Conservation (phyloP, 2,329 filamentous ascomycete species). For the Acrocalymma vagum region DNA sequence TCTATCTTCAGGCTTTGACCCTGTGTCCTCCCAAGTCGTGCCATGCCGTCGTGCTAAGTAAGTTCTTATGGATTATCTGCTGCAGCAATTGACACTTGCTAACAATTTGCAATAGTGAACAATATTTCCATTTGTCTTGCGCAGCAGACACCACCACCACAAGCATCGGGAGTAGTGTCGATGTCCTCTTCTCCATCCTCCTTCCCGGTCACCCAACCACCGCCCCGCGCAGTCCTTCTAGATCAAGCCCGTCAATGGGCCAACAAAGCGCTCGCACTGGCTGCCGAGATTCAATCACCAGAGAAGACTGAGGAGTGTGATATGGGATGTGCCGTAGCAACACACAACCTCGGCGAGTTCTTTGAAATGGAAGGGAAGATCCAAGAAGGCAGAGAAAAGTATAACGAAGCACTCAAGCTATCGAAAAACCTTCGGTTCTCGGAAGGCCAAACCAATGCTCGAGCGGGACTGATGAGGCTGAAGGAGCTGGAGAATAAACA, state of each 20-base stretch:
- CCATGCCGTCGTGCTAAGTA: constrained; percentile 81
- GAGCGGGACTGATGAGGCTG: constrained; percentile 49
- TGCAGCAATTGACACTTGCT: too few relatives aligned
- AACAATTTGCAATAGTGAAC: constrained; percentile 68
- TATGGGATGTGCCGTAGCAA: constrained; percentile 79
- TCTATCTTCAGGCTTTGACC: constrained; percentile 85
- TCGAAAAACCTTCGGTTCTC: constrained; percentile 57
- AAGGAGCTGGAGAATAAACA: constrained; percentile 31
- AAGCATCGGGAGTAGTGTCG: constrained; percentile 30
- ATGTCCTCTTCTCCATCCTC: constrained; percentile 45
- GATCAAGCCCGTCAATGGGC: constrained; percentile 81
- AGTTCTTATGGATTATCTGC: too few relatives aligned
- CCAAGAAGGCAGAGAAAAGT: constrained; percentile 72
- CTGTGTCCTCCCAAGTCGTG: constrained; percentile 72
- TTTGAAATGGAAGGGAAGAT: constrained; percentile 76
- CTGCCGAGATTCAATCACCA: constrained; percentile 70
- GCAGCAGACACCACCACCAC: constrained; percentile 63
- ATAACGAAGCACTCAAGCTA: constrained; percentile 72
- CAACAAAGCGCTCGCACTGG: constrained; percentile 74
- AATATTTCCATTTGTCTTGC: constrained; percentile 79
- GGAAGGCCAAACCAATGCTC: constrained; percentile 54
- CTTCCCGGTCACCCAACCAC: constrained; percentile 46
- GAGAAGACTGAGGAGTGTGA: constrained; percentile 82
- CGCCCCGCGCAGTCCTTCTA: constrained; percentile 69
- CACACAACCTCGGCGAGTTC: constrained; percentile 88